phyloP scores from a whole-genome alignment of 2,329 filamentous ascomycete genomes.

The Geosmithia flava region DNA sequence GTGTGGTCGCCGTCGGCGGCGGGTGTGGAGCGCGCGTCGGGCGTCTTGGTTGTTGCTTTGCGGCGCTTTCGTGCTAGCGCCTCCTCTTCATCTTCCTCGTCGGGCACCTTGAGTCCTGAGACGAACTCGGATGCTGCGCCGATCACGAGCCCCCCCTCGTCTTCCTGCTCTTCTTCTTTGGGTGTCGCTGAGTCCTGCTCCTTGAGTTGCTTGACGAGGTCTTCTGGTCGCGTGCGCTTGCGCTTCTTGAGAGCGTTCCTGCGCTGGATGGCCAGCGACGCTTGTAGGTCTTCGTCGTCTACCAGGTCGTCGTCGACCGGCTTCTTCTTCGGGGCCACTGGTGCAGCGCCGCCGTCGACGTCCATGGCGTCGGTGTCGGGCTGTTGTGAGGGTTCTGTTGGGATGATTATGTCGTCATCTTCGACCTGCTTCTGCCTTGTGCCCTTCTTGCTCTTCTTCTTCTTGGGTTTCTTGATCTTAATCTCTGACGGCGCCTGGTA shows the following conservation, averaged over 20 bases:
- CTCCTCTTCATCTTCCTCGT: slow-evolving; percentile 38
- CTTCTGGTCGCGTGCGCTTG: slow-evolving; percentile 75
- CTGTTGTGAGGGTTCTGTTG: slow-evolving; percentile 12
- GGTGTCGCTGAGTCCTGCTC: slow-evolving; percentile 41
- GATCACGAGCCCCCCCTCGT: slow-evolving; percentile 60
- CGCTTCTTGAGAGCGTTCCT: slow-evolving; percentile 80
- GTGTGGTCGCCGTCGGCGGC: slow-evolving; percentile 25
- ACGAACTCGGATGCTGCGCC: slow-evolving; percentile 95
- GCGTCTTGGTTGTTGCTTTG: slow-evolving; percentile 18
- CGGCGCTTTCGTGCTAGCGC: slow-evolving; percentile 35
- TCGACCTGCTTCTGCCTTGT: slow-evolving; percentile 58
- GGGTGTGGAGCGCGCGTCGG: slow-evolving; percentile 13
- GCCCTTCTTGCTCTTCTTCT: slow-evolving; percentile 77
- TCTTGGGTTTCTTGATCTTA: slow-evolving; percentile 92
- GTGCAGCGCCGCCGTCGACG: slow-evolving; percentile 46
- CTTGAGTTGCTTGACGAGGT: slow-evolving; percentile 70
- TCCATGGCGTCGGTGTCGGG: slow-evolving; percentile 53
- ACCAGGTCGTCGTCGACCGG: slow-evolving; percentile 59
- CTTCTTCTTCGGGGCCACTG: slow-evolving; percentile 43
- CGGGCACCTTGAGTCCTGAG: slow-evolving; percentile 64
- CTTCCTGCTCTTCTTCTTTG: slow-evolving; percentile 28
- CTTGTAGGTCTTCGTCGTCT: slow-evolving; percentile 89
- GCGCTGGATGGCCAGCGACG: slow-evolving; percentile 71
- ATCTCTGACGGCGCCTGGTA: slow-evolving; percentile 79
- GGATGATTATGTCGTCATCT: slow-evolving; percentile 42